These are phyloP conservation scores for Eustoma russellianum DNA, from an alignment of 257 asterid species.

Conservation along the genomic window DNA sequence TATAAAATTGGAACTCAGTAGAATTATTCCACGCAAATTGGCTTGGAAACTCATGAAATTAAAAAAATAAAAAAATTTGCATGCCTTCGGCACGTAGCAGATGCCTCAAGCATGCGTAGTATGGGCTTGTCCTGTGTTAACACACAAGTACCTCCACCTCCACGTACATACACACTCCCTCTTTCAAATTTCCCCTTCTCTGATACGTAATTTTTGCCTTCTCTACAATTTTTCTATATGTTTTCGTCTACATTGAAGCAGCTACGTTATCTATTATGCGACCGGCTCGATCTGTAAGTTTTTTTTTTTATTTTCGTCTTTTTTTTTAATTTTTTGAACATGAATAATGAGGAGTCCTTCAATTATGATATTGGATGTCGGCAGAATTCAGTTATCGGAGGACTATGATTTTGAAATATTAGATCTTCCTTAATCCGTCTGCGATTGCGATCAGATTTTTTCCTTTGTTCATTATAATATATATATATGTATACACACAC, in stretches of 20 bases:
- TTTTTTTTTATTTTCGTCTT: background rate
- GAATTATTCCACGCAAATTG: no score
- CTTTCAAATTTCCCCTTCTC: background rate
- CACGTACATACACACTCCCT: slow-evolving; percentile 2
- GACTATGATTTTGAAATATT: slow-evolving; percentile 4
- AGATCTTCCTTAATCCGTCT: no score
- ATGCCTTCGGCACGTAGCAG: background rate
- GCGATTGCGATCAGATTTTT: slow-evolving; percentile 14
- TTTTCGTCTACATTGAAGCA: slow-evolving; percentile 1
- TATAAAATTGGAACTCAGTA: no score
- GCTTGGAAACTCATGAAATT: no score
- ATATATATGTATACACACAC: no score
- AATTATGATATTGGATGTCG: no score
- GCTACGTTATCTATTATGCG: slow-evolving; percentile 13
- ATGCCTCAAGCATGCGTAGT: slow-evolving; percentile 30
- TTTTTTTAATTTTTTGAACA: no score
- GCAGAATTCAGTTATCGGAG: slow-evolving; percentile 15
- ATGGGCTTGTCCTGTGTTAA: slow-evolving; percentile 38
- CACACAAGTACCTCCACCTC: background rate
- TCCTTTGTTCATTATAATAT: background rate
- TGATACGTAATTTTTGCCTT: background rate
- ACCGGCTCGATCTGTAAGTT: slow-evolving; percentile 51
- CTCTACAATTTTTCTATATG: background rate
- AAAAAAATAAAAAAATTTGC: no score
- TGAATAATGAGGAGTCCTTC: no score